Base-by-base conservation (phyloP, 2,329 filamentous ascomycete species). In the Madurella fahalii region DNA sequence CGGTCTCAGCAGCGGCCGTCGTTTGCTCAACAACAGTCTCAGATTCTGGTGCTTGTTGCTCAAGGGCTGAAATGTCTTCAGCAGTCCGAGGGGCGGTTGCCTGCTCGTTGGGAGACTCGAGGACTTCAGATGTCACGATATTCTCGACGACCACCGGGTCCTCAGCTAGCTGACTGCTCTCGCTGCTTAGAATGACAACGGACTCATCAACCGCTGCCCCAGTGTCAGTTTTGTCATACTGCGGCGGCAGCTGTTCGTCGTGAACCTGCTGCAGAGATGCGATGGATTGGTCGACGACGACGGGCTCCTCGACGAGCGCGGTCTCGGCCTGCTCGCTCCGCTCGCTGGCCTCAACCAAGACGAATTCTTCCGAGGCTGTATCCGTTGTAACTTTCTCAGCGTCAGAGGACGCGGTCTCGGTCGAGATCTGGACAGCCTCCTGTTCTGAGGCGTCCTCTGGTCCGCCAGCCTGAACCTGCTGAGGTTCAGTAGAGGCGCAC, bases 321-420 rank as follows among this genome's bases (percentile, higher is more conserved):
- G 47, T 16, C 17, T 50, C 53, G 1, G 30, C 17, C 9, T 18
- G 13, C 20, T 41, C 41, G 9, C 47, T 37, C 9, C n/a, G 13
- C 20, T 41, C 41, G 9, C 47, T 37, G 4, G 56, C 40, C 4
- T 61, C 56, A 25, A 61, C 52, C 45, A 61, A n/a, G 40, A 61
- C 53, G 42, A 46, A 61, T n/a, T 57, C 58, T 16, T 61, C 56
- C 32, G 53, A 58, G 9, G 45, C 16, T 1, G 53, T 41, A 32
- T 60, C 58, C 7, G 46, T 31, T 2, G 18, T 45, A 9, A 16
- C 17, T 12, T 52, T 43, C 2, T 54, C 57, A 4, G 39, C 25
- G 5, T 43, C 47, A 20, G 20, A 32, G 30, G 16, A 40, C 2
- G 41, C 12, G 18, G 15, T 17, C 13, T 43, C 39, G 32, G 13